Evolutionary conservation across 2,329 filamentous ascomycete species (phyloP).

Genomic region (Exophiala sideris): DNA sequence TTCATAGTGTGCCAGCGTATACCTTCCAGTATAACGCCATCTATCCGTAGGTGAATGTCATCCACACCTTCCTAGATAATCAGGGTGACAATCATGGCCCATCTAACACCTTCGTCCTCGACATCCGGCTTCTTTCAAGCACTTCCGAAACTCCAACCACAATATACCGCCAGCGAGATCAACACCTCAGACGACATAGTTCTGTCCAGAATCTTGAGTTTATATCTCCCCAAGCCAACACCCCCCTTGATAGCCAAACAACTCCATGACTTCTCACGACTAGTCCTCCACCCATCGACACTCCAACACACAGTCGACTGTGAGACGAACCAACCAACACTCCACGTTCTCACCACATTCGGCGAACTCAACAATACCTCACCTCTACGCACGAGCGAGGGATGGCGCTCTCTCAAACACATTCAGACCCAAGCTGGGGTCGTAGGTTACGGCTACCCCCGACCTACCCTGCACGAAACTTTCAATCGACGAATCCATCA

Average conservation of each 20-base stretch:
- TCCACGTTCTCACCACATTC: constrained; percentile 25
- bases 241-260: constrained; percentile 13
- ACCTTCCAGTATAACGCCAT: too few relatives aligned
- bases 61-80: background rate
- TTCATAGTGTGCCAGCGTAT: too few relatives aligned
- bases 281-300: constrained; percentile 17
- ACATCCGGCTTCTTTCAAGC: constrained; percentile 25
- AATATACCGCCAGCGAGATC: constrained; percentile 11
- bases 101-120: constrained; percentile 19
- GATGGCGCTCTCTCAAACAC: constrained; percentile 56
- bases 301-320: constrained; percentile 22
- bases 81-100: constrained; percentile 1
- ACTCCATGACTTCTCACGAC: constrained; percentile 23
- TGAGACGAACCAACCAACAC: constrained; percentile 21
- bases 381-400: constrained; percentile 51
- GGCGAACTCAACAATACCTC: constrained; percentile 23
- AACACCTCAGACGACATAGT: constrained; percentile 19
- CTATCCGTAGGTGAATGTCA: background rate
- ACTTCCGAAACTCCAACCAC: constrained; percentile 15
- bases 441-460: constrained; percentile 56
- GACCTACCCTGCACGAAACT: constrained; percentile 4
- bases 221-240: constrained; percentile 18
- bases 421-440: constrained; percentile 59
- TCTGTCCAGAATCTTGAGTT: constrained; percentile 15
- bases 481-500: constrained; percentile 57